Percentiles rank a stretch among this genome's conserved stretches.
phyloP scores from a whole-genome alignment of 306 rosid species.

The Sophora flavescens region DNA sequence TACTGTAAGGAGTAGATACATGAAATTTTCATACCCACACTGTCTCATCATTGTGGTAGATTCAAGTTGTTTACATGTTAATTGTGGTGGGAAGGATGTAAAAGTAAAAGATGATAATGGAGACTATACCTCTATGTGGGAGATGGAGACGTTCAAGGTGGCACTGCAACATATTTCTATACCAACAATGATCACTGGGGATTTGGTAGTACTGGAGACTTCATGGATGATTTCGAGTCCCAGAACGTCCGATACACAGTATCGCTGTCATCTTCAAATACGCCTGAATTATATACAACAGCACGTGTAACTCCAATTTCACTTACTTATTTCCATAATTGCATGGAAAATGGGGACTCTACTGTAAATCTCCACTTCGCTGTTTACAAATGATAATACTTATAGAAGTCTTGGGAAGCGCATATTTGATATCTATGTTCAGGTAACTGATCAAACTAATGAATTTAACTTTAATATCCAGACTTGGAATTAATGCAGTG shows the following conservation, averaged over 20 bases:
- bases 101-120: constrained; percentile 36
- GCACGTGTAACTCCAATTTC: constrained; percentile 71
- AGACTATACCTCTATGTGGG: constrained; percentile 45
- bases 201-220: constrained; percentile 63
- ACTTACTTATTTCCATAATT: constrained; percentile 74
- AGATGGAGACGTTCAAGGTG: constrained; percentile 56
- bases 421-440: constrained; percentile 68
- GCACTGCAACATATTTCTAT: constrained; percentile 47
- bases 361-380: constrained; percentile 68
- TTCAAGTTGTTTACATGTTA: constrained; percentile 68
- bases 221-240: constrained; percentile 56
- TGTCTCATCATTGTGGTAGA: constrained; percentile 53
- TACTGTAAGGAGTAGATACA: neutral
- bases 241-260: constrained; percentile 54
- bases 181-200: constrained; percentile 52
- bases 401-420: constrained; percentile 68
- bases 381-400: constrained; percentile 60
- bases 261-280: constrained; percentile 51
- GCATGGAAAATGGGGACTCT: constrained; percentile 76
- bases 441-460: constrained; percentile 56
- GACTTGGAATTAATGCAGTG: constrained; percentile 22
- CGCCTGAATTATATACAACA: constrained; percentile 58
- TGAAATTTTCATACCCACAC: constrained; percentile 15
- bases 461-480: constrained; percentile 27
- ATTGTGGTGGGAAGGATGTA: constrained; percentile 63